These are phyloP conservation scores for Amesomyces nigricolor DNA, from an alignment of 2,329 filamentous ascomycete genomes.

Conservation along the genomic window DNA sequence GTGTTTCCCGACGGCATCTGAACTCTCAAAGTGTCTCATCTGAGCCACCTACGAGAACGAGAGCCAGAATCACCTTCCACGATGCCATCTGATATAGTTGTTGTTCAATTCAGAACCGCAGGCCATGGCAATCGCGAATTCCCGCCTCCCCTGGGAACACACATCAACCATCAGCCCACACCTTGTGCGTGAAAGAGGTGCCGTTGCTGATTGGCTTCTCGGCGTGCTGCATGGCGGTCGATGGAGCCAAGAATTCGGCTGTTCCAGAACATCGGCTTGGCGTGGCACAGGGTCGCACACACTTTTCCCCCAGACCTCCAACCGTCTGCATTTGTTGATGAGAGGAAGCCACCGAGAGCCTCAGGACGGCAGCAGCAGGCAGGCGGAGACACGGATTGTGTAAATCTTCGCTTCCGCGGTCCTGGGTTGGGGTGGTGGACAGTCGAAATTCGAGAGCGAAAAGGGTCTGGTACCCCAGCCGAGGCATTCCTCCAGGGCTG, in stretches of 20 bases:
- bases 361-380: neutral
- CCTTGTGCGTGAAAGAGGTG: slow-evolving; percentile 10
- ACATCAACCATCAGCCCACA: neutral
- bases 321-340: neutral
- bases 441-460: too few relatives aligned
- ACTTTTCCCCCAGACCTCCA: neutral
- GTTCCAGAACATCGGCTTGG: slow-evolving; percentile 22
- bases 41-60: too few relatives aligned
- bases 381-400: too few relatives aligned
- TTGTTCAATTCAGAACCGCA: too few relatives aligned
- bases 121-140: slow-evolving; percentile 6
- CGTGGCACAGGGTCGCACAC: neutral
- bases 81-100: too few relatives aligned
- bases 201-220: slow-evolving; percentile 11
- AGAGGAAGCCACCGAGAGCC: neutral
- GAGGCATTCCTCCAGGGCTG: too few relatives aligned
- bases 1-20: too few relatives aligned
- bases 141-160: slow-evolving; percentile 8
- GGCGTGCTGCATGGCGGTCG: neutral
- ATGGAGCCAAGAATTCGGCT: slow-evolving; percentile 18
- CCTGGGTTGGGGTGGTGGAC: too few relatives aligned
- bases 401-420: too few relatives aligned
- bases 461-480: too few relatives aligned
- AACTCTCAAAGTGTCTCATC: too few relatives aligned
- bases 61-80: too few relatives aligned